phyloP scores from a whole-genome alignment of 805 yeast species.

The Groenewaldozyma tartarivorans region DNA sequence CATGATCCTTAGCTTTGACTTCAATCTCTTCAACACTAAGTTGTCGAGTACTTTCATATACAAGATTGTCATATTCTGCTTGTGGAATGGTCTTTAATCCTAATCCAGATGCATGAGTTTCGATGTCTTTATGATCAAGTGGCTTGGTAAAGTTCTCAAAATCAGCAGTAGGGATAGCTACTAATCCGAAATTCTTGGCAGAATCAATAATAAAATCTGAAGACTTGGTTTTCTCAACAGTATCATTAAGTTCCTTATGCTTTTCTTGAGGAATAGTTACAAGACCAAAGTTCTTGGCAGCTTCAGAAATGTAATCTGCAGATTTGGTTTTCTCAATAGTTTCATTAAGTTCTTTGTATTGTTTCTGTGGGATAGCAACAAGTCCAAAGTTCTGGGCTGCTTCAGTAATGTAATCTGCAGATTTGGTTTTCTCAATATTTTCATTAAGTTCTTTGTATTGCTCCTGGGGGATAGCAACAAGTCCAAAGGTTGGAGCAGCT shows the following conservation, averaged over 20 bases:
- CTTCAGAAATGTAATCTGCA: constrained; percentile 10
- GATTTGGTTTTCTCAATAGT: constrained; percentile 1
- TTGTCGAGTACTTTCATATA: constrained; percentile 2
- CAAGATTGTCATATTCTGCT: constrained; percentile 3
- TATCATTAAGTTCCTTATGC: constrained; percentile 9
- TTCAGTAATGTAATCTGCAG: constrained; percentile 2
- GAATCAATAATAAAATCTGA: constrained; percentile 11
- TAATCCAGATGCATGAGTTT: neutral
- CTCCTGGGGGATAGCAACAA: constrained; percentile 10
- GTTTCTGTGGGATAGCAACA: constrained; percentile 18
- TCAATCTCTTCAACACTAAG: constrained; percentile 14
- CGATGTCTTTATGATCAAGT: neutral
- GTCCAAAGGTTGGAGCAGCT: constrained; percentile 19
- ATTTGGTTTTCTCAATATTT: constrained; percentile 2
- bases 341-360: constrained; percentile 15
- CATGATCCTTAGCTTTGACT: constrained; percentile 15
- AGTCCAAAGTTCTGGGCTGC: constrained; percentile 18
- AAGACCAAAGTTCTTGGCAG: constrained; percentile 22
- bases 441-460: constrained; percentile 12
- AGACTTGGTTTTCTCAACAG: constrained; percentile 13
- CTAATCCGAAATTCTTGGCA: constrained; percentile 12
- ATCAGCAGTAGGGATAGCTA: constrained; percentile 14
- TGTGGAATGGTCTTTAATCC: neutral
- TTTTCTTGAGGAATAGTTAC: constrained; percentile 20
- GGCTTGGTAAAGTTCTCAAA: constrained; percentile 11